These are phyloP conservation scores for Clitopilus passeckerianus DNA, from an alignment of 768 basidiomycete genomes.

Conservation along the genomic window DNA sequence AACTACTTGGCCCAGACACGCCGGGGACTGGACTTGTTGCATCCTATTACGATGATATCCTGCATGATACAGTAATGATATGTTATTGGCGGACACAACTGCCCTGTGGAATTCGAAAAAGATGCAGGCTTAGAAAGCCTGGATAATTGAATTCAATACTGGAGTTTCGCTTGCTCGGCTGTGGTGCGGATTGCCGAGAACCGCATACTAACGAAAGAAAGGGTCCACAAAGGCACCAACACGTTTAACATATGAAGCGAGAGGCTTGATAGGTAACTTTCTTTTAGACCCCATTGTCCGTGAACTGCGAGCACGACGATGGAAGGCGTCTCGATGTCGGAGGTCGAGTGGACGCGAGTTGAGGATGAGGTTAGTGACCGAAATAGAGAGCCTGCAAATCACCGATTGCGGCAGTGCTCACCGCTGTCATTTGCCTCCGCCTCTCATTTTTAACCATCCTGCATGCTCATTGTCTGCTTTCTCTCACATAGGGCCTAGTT, in stretches of 20 bases:
- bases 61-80: no score
- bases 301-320: not conserved
- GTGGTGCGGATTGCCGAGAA: not conserved
- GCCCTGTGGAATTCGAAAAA: not conserved
- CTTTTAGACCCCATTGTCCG: not conserved
- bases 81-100: not conserved
- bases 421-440: not conserved
- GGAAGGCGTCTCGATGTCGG: not conserved
- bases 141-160: not conserved
- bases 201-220: not conserved
- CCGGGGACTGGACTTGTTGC: not conserved
- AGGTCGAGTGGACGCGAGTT: conserved; percentile 1
- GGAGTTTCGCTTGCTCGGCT: not conserved
- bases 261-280: not conserved
- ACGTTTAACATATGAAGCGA: conserved; percentile 1
- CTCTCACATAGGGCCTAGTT: not conserved
- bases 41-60: not conserved
- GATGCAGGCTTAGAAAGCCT: not conserved
- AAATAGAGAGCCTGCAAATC: not conserved
- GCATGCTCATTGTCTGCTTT: not conserved
- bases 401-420: not conserved
- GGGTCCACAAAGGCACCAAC: not conserved
- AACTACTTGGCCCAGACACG: not conserved
- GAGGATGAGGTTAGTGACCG: not conserved
- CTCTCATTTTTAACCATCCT: not conserved